phyloP scores from a whole-genome alignment of 768 basidiomycete genomes.

The Mycena floridula region DNA sequence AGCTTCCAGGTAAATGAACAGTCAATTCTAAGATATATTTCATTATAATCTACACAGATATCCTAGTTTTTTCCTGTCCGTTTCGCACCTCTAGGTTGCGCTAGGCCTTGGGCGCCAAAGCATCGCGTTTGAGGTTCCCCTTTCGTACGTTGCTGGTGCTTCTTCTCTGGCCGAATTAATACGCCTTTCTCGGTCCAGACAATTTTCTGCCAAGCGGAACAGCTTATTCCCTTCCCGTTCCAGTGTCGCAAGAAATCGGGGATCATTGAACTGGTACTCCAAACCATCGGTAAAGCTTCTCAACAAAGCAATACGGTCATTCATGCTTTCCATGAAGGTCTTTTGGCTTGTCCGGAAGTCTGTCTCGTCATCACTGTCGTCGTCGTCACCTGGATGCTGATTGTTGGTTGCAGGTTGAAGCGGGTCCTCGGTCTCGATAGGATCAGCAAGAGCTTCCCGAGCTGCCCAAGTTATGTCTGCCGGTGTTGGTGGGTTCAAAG shows the following conservation, averaged over 20 bases:
- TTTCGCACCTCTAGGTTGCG: no score
- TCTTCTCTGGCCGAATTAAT: no score
- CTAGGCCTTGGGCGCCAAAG: no score
- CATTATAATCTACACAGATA: no score
- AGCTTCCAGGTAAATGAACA: no score
- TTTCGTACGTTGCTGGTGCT: conserved; percentile 5
- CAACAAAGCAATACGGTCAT: conserved; percentile 12
- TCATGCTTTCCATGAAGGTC: no score
- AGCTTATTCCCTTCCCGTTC: conserved; percentile 15
- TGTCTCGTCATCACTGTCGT: conserved; percentile 8
- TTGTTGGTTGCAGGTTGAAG: conserved; percentile 2
- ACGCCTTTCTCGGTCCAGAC: conserved; percentile 15
- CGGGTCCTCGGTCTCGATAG: neutral
- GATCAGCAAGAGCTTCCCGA: neutral
- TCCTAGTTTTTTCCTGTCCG: no score
- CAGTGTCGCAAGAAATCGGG: conserved; percentile 13
- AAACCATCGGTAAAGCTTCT: conserved; percentile 14
- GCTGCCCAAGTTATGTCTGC: neutral
- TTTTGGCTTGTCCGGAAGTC: conserved; percentile 9
- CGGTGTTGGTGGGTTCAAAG: conserved; percentile 4
- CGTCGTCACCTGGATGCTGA: conserved; percentile 7
- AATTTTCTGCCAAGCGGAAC: conserved; percentile 15
- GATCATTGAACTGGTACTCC: conserved; percentile 19
- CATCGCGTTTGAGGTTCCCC: no score
- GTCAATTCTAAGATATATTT: no score